Base-by-base conservation (phyloP, 164 flowering plant species). In the Paratinospora sagittata region DNA sequence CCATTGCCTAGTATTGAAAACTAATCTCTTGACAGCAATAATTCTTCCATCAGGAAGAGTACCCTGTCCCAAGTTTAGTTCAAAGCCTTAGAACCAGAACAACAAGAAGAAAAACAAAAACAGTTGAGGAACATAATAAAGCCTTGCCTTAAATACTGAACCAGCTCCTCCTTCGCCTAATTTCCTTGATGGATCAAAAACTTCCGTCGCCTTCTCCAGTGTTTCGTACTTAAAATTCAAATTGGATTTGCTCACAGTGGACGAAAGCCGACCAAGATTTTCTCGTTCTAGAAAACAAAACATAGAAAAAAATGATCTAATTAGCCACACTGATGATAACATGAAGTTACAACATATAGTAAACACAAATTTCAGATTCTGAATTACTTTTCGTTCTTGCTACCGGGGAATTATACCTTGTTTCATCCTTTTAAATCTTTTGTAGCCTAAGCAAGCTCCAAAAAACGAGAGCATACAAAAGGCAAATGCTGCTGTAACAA, bases 131-230 rank as follows among this genome's bases (percentile, higher is more conserved):
- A 3, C 1, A 39, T 11, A 12, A 69, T 13, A n/a, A 39, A 41
- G 12, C 23, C 68, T 63, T 26, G 30, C 89, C 76, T 70, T 73
- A 49, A 63, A 77, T 41, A 77, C 95, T 60, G 93, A 85, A 69
- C 96, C 96, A 63, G 87, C 84, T 73, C 89, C 97, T 72, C 97
- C 96, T 76, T 91, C 89, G 58, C 97, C 97, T 73, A 91, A 11
- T 75, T 87, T 91, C 71, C 74, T 83, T 9, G 85, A 82, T 21
- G 72, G 66, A 67, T 77, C 76, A 67, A 91, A 91, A 49, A 78
- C 87, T 57, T 89, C 79, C n/a, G 97, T 91, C 8, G 97, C 95
- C 81, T 82, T 86, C 76, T 90, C 97, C 3, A 91, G 85, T 16
- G 84, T 82, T 69, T 91, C 97, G 39, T 91, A 91, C 60, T 87